Conservation (phyloP, 2,329 filamentous ascomycete species). For the Aulographum hederae region DNA sequence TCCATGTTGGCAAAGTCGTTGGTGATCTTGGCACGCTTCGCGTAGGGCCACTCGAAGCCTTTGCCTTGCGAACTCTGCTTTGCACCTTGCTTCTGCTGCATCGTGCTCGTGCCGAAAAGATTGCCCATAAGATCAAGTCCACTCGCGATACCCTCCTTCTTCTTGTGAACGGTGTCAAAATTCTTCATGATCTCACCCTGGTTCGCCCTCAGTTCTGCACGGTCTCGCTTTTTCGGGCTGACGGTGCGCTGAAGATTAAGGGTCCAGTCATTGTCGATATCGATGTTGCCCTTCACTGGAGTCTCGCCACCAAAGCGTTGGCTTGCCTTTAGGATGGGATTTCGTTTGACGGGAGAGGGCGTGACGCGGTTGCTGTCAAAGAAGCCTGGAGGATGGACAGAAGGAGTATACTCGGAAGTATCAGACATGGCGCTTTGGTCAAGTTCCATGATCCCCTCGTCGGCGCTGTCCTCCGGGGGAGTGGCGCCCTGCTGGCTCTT, state of each 20-base stretch:
- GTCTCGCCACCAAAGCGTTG: conserved; percentile 20
- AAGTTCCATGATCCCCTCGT: conserved; percentile 9
- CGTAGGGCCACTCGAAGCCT: conserved; percentile 81
- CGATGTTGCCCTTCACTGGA: conserved; percentile 32
- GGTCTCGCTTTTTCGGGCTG: conserved; percentile 82
- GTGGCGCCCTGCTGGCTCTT: conserved; percentile 44
- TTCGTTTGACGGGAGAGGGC: conserved; percentile 19
- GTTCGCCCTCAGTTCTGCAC: conserved; percentile 49
- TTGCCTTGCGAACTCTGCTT: conserved; percentile 19
- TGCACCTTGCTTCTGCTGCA: conserved; percentile 23
- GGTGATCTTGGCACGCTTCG: conserved; percentile 56
- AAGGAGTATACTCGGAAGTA: too few relatives aligned
- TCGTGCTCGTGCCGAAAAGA: conserved; percentile 43
- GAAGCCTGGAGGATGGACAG: too few relatives aligned
- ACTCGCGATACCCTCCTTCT: conserved; percentile 44
- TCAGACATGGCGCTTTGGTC: too few relatives aligned
- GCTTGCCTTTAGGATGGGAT: conserved; percentile 29
- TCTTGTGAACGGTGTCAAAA: conserved; percentile 5
- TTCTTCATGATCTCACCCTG: conserved; percentile 39
- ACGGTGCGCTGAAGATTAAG: conserved; percentile 88
- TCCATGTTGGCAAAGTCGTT: conserved; percentile 45
- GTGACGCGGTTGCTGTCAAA: conserved; percentile 15
- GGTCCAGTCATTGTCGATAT: conserved; percentile 70
- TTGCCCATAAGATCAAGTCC: conserved; percentile 96
- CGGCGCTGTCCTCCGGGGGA: conserved; percentile 12